Percentiles rank a stretch among this genome's conserved stretches.
Conservation (phyloP, 2,329 filamentous ascomycete genomes). For the Aspergillus japonicus region DNA sequence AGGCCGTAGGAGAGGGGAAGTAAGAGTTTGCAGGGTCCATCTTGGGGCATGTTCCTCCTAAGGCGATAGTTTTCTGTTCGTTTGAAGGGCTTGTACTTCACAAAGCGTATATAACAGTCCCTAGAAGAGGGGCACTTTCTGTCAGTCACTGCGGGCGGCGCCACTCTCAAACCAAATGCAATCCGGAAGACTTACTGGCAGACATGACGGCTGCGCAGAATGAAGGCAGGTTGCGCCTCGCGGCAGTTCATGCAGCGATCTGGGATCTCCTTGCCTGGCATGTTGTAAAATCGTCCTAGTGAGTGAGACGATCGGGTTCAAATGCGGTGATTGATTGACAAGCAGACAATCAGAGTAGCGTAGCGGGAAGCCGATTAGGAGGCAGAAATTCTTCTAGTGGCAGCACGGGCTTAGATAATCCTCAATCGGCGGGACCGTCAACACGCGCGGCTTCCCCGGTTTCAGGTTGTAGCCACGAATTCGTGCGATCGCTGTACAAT, state of each 20-base stretch:
- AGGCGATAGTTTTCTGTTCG: slow-evolving; percentile 68
- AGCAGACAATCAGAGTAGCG: neutral
- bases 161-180: neutral
- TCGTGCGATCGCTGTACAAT: slow-evolving; percentile 2
- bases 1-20: slow-evolving; percentile 80
- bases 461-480: slow-evolving; percentile 22
- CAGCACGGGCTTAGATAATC: slow-evolving; percentile 30
- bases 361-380: neutral
- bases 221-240: slow-evolving; percentile 49
- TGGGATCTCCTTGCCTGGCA: slow-evolving; percentile 34
- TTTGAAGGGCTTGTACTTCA: slow-evolving; percentile 76
- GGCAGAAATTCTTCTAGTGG: slow-evolving; percentile 18
- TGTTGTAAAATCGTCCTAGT: slow-evolving; percentile 13
- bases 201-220: slow-evolving; percentile 58
- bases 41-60: slow-evolving; percentile 34
- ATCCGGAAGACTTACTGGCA: slow-evolving; percentile 52
- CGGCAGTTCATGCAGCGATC: slow-evolving; percentile 58
- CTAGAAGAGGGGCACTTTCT: slow-evolving; percentile 40
- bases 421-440: slow-evolving; percentile 17
- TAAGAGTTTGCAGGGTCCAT: slow-evolving; percentile 58
- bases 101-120: slow-evolving; percentile 74
- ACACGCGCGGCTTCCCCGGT: slow-evolving; percentile 26
- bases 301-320: too few species aligned
- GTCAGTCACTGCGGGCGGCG: neutral
- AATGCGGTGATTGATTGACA: neutral